Conservation (phyloP, 2,329 filamentous ascomycete genomes). For the Fulvia fulva region DNA sequence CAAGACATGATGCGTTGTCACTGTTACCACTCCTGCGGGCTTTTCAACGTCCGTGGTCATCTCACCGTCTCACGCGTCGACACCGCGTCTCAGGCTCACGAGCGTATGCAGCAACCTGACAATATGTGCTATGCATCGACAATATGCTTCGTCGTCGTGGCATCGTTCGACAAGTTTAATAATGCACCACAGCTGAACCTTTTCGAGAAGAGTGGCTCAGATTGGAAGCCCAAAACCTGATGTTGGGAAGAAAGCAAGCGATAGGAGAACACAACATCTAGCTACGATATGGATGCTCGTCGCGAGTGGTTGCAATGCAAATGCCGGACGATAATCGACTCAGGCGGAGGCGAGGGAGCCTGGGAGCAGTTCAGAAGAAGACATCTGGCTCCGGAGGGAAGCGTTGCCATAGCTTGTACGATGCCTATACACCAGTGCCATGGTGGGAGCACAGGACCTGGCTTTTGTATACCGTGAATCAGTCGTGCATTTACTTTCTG, state of each 20-base stretch:
- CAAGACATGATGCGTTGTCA: slow-evolving; percentile 7
- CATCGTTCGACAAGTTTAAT: background rate
- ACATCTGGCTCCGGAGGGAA: no score
- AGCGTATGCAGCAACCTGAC: background rate
- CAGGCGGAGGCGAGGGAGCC: no score
- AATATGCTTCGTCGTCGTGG: background rate
- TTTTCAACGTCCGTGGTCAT: background rate
- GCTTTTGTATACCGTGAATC: background rate
- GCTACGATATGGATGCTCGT: background rate
- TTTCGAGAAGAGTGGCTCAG: background rate
- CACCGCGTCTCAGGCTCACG: background rate
- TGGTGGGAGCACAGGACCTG: background rate
- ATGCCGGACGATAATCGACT: background rate
- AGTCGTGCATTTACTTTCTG: background rate
- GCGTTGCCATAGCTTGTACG: no score
- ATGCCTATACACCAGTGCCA: background rate
- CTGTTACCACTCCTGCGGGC: background rate
- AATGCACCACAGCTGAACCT: background rate
- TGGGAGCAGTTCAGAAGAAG: no score
- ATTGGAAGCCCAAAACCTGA: background rate
- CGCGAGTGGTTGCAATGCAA: background rate
- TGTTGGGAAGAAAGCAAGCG: background rate
- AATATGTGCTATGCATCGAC: background rate
- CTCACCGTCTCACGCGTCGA: background rate
- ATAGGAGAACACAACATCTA: background rate